These are phyloP conservation scores for Peniophora sp. DNA, from an alignment of 1,284 basidiomycete genomes.

Conservation along the genomic window DNA sequence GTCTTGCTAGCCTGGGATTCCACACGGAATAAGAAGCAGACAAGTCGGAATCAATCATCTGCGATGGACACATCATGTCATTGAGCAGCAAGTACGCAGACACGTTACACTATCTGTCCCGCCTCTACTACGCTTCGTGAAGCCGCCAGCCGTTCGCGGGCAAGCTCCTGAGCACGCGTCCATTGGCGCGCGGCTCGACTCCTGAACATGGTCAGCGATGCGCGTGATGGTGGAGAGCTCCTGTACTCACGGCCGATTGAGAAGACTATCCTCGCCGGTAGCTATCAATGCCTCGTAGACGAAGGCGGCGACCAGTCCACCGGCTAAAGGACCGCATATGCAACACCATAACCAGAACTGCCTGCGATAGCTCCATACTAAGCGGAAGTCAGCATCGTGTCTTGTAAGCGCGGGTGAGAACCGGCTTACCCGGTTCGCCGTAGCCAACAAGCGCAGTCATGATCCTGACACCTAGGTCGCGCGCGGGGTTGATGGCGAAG, in stretches of 20 bases:
- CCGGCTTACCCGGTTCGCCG: constrained; percentile 31
- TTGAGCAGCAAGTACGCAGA: too few relatives aligned
- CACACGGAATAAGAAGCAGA: too few relatives aligned
- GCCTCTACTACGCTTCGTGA: too few relatives aligned
- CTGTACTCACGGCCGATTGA: constrained; percentile 39
- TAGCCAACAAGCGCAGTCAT: constrained; percentile 54
- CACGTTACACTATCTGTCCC: too few relatives aligned
- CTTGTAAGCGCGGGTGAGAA: neutral
- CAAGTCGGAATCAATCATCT: too few relatives aligned
- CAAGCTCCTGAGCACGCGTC: neutral
- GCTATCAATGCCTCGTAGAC: constrained; percentile 46
- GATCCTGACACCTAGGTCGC: constrained; percentile 55
- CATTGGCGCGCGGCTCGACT: neutral
- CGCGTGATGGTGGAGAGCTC: too few relatives aligned
- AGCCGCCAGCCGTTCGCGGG: neutral
- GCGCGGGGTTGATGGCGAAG: constrained; percentile 57
- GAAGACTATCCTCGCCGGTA: constrained; percentile 40
- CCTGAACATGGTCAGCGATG: neutral
- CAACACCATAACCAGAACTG: constrained; percentile 78
- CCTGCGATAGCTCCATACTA: constrained; percentile 39
- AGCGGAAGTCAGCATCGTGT: neutral
- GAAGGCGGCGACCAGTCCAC: constrained; percentile 41
- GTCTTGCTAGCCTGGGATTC: too few relatives aligned
- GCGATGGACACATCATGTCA: too few relatives aligned
- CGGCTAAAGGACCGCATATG: constrained; percentile 47